phyloP scores from a whole-genome alignment of 148 eudicot genomes.

The Pouteria glomerata region DNA sequence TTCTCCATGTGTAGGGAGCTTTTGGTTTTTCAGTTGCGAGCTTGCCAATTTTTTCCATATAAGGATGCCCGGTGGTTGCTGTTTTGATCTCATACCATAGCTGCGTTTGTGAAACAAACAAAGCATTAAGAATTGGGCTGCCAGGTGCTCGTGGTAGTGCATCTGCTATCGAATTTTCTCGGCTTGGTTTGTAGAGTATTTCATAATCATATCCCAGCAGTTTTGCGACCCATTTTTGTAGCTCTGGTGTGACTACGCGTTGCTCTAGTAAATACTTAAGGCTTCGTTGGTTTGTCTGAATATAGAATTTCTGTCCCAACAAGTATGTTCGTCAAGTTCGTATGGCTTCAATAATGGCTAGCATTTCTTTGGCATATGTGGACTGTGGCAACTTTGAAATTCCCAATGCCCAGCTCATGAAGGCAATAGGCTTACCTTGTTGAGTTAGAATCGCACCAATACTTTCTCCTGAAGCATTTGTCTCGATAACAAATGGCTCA shows the following conservation, averaged over 20 bases:
- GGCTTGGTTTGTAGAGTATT: not conserved
- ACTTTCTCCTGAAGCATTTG: no score
- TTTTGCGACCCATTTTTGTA: no score
- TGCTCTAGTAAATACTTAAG: constrained; percentile 2
- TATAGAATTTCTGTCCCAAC: not conserved
- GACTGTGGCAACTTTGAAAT: not conserved
- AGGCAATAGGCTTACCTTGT: no score
- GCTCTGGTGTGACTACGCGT: no score
- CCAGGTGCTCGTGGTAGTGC: not conserved
- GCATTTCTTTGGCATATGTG: no score
- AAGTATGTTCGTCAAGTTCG: no score
- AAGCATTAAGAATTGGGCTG: not conserved
- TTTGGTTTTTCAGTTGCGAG: not conserved
- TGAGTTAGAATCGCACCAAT: no score
- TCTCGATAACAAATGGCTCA: not conserved
- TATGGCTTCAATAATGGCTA: no score
- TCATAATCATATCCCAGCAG: not conserved
- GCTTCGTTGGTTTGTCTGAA: no score
- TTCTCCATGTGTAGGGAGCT: not conserved
- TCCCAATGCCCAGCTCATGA: not conserved
- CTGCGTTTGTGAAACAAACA: no score
- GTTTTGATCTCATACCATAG: not conserved
- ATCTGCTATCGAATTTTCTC: not conserved
- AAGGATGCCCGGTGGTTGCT: not conserved
- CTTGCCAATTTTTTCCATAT: not conserved